Conservation (phyloP, 768 basidiomycete genomes). For the Kondoa subrosea region DNA sequence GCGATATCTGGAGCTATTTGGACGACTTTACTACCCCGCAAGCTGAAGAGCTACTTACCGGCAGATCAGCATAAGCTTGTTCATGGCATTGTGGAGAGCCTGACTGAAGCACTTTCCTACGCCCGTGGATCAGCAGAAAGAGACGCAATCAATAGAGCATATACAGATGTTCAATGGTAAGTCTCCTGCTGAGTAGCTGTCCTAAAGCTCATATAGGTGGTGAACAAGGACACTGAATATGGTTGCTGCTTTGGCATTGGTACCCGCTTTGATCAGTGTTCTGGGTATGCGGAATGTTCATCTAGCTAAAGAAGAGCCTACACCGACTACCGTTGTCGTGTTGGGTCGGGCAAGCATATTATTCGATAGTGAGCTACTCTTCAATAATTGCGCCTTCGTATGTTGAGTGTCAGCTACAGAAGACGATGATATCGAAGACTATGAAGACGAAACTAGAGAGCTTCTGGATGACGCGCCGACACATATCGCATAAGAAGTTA, state of each 20-base stretch:
- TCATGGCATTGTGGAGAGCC: constrained; percentile 21
- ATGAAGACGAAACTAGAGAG: neutral
- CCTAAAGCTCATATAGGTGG: neutral
- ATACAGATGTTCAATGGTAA: constrained; percentile 23
- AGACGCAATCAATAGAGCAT: constrained; percentile 24
- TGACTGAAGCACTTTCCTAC: constrained; percentile 26
- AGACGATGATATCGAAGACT: neutral
- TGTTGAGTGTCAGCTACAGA: neutral
- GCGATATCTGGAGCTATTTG: constrained; percentile 26
- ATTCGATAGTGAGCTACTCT: neutral
- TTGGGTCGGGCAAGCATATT: neutral
- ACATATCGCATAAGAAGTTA: no score
- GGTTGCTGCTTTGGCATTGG: constrained; percentile 20
- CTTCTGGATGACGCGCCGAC: neutral
- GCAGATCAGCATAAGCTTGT: constrained; percentile 11
- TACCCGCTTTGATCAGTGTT: constrained; percentile 12
- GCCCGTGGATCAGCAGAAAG: constrained; percentile 18
- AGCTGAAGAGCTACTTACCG: constrained; percentile 19
- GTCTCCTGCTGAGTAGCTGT: neutral
- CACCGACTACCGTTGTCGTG: neutral
- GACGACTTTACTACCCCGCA: constrained; percentile 22
- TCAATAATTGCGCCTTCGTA: neutral
- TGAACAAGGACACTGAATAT: constrained; percentile 12
- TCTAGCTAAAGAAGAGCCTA: constrained; percentile 10
- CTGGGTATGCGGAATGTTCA: constrained; percentile 17